A percentile compares a stretch with the other conserved stretches of the same genome.
Evolutionary conservation across 768 basidiomycete species (phyloP).

Genomic region (Pleurotus citrinopileatus): DNA sequence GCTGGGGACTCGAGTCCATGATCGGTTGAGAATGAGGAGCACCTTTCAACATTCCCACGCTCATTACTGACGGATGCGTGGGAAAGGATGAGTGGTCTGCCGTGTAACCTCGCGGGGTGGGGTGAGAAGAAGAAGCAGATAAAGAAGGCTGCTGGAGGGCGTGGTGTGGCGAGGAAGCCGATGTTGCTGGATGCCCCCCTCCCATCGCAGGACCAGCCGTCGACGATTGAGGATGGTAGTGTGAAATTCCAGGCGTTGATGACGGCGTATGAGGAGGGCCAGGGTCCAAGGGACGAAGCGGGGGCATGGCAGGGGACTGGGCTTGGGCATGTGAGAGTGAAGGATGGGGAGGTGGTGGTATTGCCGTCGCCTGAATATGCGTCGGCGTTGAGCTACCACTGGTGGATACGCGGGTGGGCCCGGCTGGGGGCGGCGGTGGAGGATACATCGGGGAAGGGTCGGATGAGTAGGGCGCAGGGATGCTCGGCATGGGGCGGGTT

Average conservation of each 20-base stretch:
- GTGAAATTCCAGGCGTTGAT: slow-evolving; percentile 15
- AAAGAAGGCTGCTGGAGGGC: neutral
- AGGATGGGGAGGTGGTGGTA: slow-evolving; percentile 15
- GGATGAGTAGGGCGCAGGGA: slow-evolving; percentile 14
- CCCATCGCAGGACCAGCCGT: slow-evolving; percentile 4
- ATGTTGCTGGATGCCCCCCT: slow-evolving; percentile 3
- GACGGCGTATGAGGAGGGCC: slow-evolving; percentile 13
- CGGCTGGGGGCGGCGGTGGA: slow-evolving; percentile 21
- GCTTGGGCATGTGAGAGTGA: slow-evolving; percentile 23
- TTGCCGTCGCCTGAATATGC: slow-evolving; percentile 3
- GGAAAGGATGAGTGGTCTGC: slow-evolving; percentile 3
- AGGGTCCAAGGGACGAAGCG: slow-evolving; percentile 26
- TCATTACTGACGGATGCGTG: slow-evolving; percentile 7
- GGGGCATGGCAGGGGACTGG: slow-evolving; percentile 26
- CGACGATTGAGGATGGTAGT: slow-evolving; percentile 11
- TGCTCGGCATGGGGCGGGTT: slow-evolving; percentile 11
- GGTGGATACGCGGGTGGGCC: slow-evolving; percentile 17
- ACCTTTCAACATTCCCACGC: slow-evolving; percentile 19
- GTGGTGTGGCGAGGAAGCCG: slow-evolving; percentile 8
- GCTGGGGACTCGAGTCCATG: slow-evolving; percentile 22
- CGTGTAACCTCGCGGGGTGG: neutral
- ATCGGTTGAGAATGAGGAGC: slow-evolving; percentile 16
- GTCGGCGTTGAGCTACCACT: slow-evolving; percentile 10
- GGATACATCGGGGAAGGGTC: slow-evolving; percentile 13
- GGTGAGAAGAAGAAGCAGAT: neutral